These are phyloP conservation scores for Lasiodiplodia gonubiensis DNA, from an alignment of 2,329 filamentous ascomycete species.

Conservation along the genomic window DNA sequence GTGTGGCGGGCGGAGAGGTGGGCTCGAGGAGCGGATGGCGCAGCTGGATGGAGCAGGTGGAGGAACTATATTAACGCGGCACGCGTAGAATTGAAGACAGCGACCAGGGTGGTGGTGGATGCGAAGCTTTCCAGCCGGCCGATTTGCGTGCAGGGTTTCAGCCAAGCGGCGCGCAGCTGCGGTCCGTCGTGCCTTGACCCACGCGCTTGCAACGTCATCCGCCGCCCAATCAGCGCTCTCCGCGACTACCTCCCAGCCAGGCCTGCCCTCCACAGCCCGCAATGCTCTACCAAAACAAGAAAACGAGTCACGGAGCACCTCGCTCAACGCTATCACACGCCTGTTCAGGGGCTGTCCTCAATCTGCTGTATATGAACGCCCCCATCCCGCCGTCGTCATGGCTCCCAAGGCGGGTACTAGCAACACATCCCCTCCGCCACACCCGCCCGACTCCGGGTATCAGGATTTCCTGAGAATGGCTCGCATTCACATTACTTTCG, in stretches of 20 bases:
- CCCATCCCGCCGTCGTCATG: conserved; percentile 3
- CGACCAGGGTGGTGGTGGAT: conserved; percentile 6
- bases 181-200: conserved; percentile 18
- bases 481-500: conserved; percentile 47
- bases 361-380: conserved; percentile 9
- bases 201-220: conserved; percentile 18
- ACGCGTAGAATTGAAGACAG: not conserved
- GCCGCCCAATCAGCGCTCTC: conserved; percentile 15
- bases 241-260: not conserved
- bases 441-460: not conserved
- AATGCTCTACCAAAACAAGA: conserved; percentile 18
- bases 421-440: not conserved
- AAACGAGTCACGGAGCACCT: conserved; percentile 3
- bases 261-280: not conserved
- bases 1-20: not conserved
- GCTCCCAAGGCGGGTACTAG: conserved; percentile 11
- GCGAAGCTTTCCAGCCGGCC: conserved; percentile 18
- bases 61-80: conserved; percentile 19
- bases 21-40: not conserved
- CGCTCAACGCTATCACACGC: not conserved
- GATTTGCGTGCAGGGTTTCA: conserved; percentile 19
- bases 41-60: conserved; percentile 20
- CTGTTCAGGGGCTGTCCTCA: not conserved
- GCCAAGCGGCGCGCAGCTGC: conserved; percentile 16
- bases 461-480: conserved; percentile 39